phyloP scores from a whole-genome alignment of 176 grass and related monocot genomes.

The Pontederia crassipes region DNA sequence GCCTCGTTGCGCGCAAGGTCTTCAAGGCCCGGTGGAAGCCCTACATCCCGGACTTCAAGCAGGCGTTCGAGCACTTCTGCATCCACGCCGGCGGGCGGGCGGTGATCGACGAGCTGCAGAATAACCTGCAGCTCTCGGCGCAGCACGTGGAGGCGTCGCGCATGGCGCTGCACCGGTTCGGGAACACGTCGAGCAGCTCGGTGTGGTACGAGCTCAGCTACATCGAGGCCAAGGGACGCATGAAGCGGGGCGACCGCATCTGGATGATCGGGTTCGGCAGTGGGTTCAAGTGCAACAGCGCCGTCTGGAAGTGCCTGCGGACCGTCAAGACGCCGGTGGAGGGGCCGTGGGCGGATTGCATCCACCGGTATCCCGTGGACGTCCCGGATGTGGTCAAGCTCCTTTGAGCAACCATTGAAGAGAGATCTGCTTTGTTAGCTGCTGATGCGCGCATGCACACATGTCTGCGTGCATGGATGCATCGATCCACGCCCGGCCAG shows the following conservation, averaged over 20 bases:
- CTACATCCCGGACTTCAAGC: conserved; percentile 90
- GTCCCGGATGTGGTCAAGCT: background rate
- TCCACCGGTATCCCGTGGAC: background rate
- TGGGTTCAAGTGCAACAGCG: conserved; percentile 97
- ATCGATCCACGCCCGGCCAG: too few species aligned
- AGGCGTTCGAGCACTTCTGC: conserved; percentile 87
- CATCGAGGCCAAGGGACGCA: background rate
- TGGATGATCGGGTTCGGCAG: conserved; percentile 64
- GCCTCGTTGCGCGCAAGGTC: background rate
- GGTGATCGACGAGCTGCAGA: conserved; percentile 67
- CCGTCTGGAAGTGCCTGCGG: conserved; percentile 81
- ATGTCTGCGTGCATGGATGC: too few species aligned
- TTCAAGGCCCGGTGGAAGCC: background rate
- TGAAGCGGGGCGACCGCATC: background rate
- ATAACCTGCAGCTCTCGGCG: conserved; percentile 29
- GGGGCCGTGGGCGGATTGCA: background rate
- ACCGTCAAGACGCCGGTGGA: conserved; percentile 34
- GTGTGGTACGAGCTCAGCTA: conserved; percentile 2
- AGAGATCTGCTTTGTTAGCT: too few species aligned
- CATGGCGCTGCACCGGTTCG: conserved; percentile 7
- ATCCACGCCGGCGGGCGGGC: conserved; percentile 77
- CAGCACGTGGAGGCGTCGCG: conserved; percentile 3
- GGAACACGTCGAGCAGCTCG: conserved; percentile 8
- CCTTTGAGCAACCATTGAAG: background rate
- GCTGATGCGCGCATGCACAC: too few species aligned